Conservation (phyloP, 306 rosid genomes). For the Glycine tomentella region DNA sequence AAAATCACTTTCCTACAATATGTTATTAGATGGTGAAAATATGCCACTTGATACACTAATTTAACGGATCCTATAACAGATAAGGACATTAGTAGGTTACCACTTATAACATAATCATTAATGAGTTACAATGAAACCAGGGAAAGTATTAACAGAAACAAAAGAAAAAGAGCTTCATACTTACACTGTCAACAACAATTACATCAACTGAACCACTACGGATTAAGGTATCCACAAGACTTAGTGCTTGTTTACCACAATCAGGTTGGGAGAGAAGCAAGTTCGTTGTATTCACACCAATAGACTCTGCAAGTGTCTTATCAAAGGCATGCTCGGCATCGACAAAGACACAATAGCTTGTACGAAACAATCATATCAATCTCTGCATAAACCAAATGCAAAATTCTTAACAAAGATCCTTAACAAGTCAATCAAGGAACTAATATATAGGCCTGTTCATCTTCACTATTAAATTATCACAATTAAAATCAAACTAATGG, state of each 20-base stretch:
- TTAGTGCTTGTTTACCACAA: conserved; percentile 90
- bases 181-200: conserved; percentile 94
- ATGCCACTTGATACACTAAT: too few relatives aligned
- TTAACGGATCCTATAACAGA: too few relatives aligned
- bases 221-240: conserved; percentile 86
- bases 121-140: too few relatives aligned
- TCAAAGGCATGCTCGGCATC: conserved; percentile 98
- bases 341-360: conserved; percentile 83
- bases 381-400: conserved; percentile 13
- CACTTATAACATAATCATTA: too few relatives aligned
- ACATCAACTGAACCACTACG: conserved; percentile 96
- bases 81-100: too few relatives aligned
- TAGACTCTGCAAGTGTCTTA: conserved; percentile 76
- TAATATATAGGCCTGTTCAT: background rate
- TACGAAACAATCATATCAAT: conserved; percentile 43
- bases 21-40: too few relatives aligned
- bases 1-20: too few relatives aligned
- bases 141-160: too few relatives aligned
- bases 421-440: conserved; percentile 20
- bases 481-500: too few relatives aligned
- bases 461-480: too few relatives aligned
- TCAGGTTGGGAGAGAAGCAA: conserved; percentile 94
- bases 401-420: background rate
- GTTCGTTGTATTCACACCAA: conserved; percentile 79
- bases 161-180: too few relatives aligned